These are phyloP conservation scores for Diplocarpon rosae DNA, from an alignment of 2,329 filamentous ascomycete species.

Conservation along the genomic window DNA sequence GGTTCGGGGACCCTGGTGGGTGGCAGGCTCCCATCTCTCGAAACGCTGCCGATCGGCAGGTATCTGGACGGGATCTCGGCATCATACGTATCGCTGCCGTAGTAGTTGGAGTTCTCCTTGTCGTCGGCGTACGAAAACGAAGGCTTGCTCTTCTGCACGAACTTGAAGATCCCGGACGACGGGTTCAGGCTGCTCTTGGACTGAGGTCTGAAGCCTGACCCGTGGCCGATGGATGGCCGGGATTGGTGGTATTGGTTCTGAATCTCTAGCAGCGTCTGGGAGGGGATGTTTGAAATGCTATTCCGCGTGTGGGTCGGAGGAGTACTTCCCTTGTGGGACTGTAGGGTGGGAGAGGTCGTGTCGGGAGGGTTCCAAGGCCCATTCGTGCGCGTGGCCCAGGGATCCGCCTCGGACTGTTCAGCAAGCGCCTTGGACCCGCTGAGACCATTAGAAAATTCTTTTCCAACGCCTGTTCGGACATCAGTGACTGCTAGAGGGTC, in stretches of 20 bases:
- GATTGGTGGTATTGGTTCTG: conserved; percentile 31
- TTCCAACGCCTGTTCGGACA: conserved; percentile 26
- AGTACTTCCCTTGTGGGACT: conserved; percentile 36
- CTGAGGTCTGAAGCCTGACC: conserved; percentile 27
- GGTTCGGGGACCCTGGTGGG: conserved; percentile 43
- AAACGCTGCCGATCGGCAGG: conserved; percentile 34
- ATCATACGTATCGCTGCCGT: conserved; percentile 18
- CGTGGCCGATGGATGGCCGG: conserved; percentile 37
- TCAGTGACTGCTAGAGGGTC: conserved; percentile 17
- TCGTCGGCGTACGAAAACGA: conserved; percentile 23
- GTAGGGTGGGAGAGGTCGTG: conserved; percentile 32
- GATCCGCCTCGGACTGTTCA: conserved; percentile 56
- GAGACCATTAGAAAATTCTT: conserved; percentile 39
- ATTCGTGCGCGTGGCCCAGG: conserved; percentile 42
- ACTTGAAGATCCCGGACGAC: conserved; percentile 34
- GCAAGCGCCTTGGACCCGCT: conserved; percentile 61
- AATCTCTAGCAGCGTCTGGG: conserved; percentile 31
- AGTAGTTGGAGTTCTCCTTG: conserved; percentile 24
- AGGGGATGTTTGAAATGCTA: conserved; percentile 30
- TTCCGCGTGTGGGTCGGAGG: conserved; percentile 48
- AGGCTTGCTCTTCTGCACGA: conserved; percentile 16
- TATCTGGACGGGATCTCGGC: conserved; percentile 27
- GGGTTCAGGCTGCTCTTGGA: conserved; percentile 34
- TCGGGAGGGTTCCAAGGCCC: conserved; percentile 49
- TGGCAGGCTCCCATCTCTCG: conserved; percentile 45